These are phyloP conservation scores for Pyracantha coccinea DNA, from an alignment of 331 rosid genomes.

Conservation along the genomic window DNA sequence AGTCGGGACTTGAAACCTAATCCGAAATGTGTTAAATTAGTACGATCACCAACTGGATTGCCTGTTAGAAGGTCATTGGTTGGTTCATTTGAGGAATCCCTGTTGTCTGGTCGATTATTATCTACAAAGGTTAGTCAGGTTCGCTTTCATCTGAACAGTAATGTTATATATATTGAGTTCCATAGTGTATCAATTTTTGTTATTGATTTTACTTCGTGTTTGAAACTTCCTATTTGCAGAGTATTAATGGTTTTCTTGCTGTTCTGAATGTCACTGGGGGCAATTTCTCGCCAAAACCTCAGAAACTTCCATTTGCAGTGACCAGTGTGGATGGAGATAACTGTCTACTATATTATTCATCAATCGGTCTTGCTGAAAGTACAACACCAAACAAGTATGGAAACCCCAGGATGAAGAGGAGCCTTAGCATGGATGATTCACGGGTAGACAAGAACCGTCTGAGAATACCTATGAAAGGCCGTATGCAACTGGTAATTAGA, in stretches of 20 bases:
- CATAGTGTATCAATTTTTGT: not conserved
- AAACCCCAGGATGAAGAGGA: conserved; percentile 56
- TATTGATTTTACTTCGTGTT: conserved; percentile 1
- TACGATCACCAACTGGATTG: conserved; percentile 35
- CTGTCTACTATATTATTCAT: conserved; percentile 66
- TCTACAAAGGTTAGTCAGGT: conserved; percentile 65
- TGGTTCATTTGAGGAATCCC: conserved; percentile 95
- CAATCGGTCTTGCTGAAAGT: conserved; percentile 51
- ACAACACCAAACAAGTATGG: conserved; percentile 38
- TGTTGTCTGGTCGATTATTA: conserved; percentile 75
- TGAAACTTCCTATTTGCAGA: conserved; percentile 33
- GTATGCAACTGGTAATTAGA: conserved; percentile 66
- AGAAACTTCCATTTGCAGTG: conserved; percentile 83
- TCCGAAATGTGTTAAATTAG: conserved; percentile 30
- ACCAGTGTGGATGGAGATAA: conserved; percentile 85
- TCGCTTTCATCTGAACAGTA: conserved; percentile 17
- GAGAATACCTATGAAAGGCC: conserved; percentile 79
- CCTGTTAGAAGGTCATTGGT: conserved; percentile 70
- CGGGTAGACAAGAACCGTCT: conserved; percentile 50
- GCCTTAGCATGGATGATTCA: conserved; percentile 51
- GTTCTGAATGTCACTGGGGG: conserved; percentile 79
- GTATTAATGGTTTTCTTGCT: conserved; percentile 92
- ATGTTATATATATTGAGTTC: conserved; percentile 4
- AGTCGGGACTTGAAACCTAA: conserved; percentile 31
- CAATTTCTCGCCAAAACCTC: conserved; percentile 70